Conservation (phyloP, 192 early-diverging fungal species). For the Podila epicladia region DNA sequence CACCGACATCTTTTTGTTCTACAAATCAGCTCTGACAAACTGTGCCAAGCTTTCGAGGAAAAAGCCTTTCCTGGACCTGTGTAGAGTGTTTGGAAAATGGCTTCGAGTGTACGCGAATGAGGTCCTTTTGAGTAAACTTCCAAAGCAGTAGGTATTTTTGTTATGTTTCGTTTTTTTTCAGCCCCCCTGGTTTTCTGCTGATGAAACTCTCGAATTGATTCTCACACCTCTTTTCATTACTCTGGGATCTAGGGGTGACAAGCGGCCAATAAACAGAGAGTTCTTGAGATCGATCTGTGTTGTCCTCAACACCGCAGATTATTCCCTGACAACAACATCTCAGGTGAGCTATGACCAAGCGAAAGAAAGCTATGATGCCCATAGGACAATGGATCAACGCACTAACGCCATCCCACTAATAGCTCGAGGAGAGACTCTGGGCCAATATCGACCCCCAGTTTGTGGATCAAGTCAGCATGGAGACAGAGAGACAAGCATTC, state of each 20-base stretch:
- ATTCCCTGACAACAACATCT: slow-evolving; percentile 84
- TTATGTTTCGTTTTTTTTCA: no score
- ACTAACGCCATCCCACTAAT: slow-evolving; percentile 12
- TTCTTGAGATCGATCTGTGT: slow-evolving; percentile 77
- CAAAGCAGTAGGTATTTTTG: slow-evolving; percentile 58
- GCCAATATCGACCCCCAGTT: slow-evolving; percentile 81
- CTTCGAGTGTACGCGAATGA: slow-evolving; percentile 82
- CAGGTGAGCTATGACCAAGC: slow-evolving; percentile 59
- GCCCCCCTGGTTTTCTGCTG: no score
- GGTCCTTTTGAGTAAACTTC: slow-evolving; percentile 76
- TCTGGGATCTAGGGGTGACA: slow-evolving; percentile 63
- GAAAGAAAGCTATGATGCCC: no score
- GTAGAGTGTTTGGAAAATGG: slow-evolving; percentile 81
- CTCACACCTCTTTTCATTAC: neutral
- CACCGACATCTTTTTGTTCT: slow-evolving; percentile 92
- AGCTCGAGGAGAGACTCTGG: slow-evolving; percentile 92
- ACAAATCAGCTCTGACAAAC: slow-evolving; percentile 87
- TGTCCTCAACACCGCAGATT: slow-evolving; percentile 96
- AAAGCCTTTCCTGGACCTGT: slow-evolving; percentile 88
- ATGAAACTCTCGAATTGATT: no score
- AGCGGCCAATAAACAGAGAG: slow-evolving; percentile 67
- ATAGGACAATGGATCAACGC: neutral
- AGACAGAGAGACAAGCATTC: slow-evolving; percentile 81
- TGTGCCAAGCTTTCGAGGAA: slow-evolving; percentile 87
- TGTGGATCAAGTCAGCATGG: slow-evolving; percentile 76